These are phyloP conservation scores for Pigoraptor vietnamica DNA, from an alignment of 78 protist species.

Conservation along the genomic window DNA sequence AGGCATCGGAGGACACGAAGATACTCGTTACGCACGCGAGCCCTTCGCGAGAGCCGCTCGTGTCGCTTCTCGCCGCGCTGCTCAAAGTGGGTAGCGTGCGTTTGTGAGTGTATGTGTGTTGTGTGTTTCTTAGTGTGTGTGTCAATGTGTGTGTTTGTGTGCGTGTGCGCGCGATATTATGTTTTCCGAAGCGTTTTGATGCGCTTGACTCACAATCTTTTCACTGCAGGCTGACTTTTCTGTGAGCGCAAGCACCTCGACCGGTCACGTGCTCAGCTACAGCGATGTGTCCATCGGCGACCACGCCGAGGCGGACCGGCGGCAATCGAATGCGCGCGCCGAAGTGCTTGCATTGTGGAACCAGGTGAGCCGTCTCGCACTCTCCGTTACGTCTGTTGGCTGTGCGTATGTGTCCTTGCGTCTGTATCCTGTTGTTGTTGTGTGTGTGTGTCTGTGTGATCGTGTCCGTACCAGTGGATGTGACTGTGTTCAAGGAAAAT, in stretches of 20 bases:
- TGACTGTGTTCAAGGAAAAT: too few species aligned
- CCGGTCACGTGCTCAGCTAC: background rate
- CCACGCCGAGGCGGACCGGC: background rate
- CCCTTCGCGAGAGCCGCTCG: background rate
- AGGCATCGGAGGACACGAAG: background rate
- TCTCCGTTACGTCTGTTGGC: too few species aligned
- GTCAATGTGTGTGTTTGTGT: background rate
- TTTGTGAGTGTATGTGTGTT: background rate
- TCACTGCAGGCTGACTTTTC: background rate
- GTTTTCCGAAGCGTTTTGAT: background rate
- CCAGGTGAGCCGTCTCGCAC: too few species aligned
- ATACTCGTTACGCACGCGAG: background rate
- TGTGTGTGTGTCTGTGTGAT: too few species aligned
- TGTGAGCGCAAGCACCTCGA: background rate
- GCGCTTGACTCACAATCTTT: background rate
- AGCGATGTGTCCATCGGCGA: background rate
- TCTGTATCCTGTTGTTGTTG: background rate
- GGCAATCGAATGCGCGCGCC: background rate
- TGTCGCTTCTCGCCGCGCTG: background rate
- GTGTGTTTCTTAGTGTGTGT: background rate
- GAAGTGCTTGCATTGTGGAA: background rate
- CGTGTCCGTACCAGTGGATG: too few species aligned
- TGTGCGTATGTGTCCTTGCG: background rate
- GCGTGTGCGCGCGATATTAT: background rate
- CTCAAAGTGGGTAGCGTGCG: background rate